Base-by-base conservation (phyloP, 768 basidiomycete genomes). In the Gymnopilus dilepis region DNA sequence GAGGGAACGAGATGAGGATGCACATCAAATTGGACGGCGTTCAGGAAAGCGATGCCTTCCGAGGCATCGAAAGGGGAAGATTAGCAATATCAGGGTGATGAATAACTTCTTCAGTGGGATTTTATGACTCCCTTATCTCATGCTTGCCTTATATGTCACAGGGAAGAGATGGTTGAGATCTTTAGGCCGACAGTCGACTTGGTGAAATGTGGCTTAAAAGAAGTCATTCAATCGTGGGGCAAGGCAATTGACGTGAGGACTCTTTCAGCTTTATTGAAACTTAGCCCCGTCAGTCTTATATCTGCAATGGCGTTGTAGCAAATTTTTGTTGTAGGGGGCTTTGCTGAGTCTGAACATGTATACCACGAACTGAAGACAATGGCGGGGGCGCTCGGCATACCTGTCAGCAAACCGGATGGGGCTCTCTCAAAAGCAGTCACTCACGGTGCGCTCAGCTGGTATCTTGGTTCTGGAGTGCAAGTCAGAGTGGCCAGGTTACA, bases 381-480 rank as follows among this genome's bases (percentile, higher is more conserved):
- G 70, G 67, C 63, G 26, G 47, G 63, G n/a, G 56, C 64, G 6
- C 38, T 50, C 9, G 62, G 63, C 2, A 66, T 74, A 17, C 33
- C 55, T 3, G 21, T 65, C 4, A 52, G 30, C 9, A 64, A 66
- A 31, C 73, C 71, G 4, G 72, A 70, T 43, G 74, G 66, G 0
- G 65, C 63, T 1, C 65, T 67, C 4, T 62, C 66, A 21, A 75
- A 75, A 38, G 74, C 70, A 0, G 68, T 75, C 6, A 64, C 74
- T 3, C 72, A 73, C 45, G 74, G 74, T 3, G 73, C 73, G 6
- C 50, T 75, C 5, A 62, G 67, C 7, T 75, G 74, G 73, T 66
- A 75, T 50, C 19, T 73, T 15, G 62, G 70, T 28, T 64, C 71
- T 8, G 69, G 65, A 41, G 69, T 75, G 21, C 56, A 22, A 41